phyloP scores from a whole-genome alignment of 768 basidiomycete species.

The Phallus indusiatus region DNA sequence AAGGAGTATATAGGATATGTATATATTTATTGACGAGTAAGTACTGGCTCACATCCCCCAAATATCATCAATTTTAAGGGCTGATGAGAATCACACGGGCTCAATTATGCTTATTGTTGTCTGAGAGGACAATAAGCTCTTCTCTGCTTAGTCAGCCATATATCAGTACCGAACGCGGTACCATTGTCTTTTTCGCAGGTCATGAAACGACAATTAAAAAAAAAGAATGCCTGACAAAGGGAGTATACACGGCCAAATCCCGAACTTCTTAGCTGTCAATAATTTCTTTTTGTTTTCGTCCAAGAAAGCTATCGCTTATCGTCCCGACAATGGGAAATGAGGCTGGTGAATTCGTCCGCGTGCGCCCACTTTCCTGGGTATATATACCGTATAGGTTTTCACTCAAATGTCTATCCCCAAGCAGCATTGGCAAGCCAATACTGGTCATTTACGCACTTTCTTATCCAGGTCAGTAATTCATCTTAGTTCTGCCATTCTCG shows the following conservation, averaged over 20 bases:
- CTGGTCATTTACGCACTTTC: constrained; percentile 3
- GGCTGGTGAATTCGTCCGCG: background rate
- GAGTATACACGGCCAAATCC: background rate
- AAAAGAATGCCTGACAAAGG: background rate
- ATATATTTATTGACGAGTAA: background rate
- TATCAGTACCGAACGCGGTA: background rate
- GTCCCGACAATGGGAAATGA: background rate
- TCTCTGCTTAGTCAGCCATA: background rate
- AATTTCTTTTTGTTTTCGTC: background rate
- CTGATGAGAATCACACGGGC: background rate
- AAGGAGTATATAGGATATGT: background rate
- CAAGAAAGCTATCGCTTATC: background rate
- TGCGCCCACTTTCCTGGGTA: background rate
- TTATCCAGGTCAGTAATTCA: constrained; percentile 4
- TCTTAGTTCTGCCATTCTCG: background rate
- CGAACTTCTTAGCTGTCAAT: background rate
- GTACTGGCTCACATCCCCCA: background rate
- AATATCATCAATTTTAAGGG: background rate
- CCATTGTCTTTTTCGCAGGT: background rate
- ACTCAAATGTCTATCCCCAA: background rate
- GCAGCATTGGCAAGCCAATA: constrained; percentile 10
- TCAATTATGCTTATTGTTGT: background rate
- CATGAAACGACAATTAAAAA: background rate
- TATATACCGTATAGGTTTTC: background rate
- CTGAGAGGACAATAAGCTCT: background rate